Evolutionary conservation across 495 filamentous ascomycete genomes (phyloP).

Genomic region (Rusavskia elegans): DNA sequence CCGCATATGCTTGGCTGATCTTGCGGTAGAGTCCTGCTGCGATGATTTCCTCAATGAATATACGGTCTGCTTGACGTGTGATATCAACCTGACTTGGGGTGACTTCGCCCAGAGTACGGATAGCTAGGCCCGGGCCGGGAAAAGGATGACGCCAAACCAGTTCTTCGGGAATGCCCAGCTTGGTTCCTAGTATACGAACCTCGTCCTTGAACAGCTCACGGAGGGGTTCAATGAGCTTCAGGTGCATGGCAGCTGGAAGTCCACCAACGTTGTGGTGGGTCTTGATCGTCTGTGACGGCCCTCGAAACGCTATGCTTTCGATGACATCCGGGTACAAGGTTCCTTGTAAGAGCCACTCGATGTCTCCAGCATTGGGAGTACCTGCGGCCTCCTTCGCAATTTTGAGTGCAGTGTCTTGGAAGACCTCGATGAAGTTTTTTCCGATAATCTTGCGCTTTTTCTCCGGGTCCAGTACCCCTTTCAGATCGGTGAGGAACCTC

Average conservation of each 20-base stretch:
- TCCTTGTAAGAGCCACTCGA: slow-evolving; percentile 76
- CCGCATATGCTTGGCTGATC: slow-evolving; percentile 75
- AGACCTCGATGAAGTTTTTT: slow-evolving; percentile 70
- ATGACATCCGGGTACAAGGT: slow-evolving; percentile 50
- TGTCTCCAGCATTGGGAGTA: slow-evolving; percentile 44
- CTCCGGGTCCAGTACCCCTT: slow-evolving; percentile 70
- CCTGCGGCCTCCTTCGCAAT: slow-evolving; percentile 53
- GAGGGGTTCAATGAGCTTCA: slow-evolving; percentile 68
- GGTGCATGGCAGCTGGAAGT: slow-evolving; percentile 35
- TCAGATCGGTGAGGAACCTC: slow-evolving; percentile 55
- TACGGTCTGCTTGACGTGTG: slow-evolving; percentile 64
- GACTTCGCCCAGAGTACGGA: slow-evolving; percentile 81
- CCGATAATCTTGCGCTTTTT: slow-evolving; percentile 92
- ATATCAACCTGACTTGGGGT: slow-evolving; percentile 66
- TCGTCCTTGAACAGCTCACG: slow-evolving; percentile 64
- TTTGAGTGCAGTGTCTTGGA: slow-evolving; percentile 62
- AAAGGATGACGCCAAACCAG: slow-evolving; percentile 78
- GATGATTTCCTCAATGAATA: slow-evolving; percentile 73
- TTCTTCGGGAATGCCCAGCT: slow-evolving; percentile 60
- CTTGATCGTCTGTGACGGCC: slow-evolving; percentile 69
- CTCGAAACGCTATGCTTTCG: slow-evolving; percentile 18
- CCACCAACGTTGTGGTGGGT: slow-evolving; percentile 80
- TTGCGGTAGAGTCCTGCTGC: slow-evolving; percentile 71
- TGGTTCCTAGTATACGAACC: slow-evolving; percentile 56
- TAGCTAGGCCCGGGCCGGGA: slow-evolving; percentile 69